Evolutionary conservation across 78 protist species (phyloP), one percentile per base, ranked within the genome.

Genomic region (Tieghemostelium lacteum): DNA sequence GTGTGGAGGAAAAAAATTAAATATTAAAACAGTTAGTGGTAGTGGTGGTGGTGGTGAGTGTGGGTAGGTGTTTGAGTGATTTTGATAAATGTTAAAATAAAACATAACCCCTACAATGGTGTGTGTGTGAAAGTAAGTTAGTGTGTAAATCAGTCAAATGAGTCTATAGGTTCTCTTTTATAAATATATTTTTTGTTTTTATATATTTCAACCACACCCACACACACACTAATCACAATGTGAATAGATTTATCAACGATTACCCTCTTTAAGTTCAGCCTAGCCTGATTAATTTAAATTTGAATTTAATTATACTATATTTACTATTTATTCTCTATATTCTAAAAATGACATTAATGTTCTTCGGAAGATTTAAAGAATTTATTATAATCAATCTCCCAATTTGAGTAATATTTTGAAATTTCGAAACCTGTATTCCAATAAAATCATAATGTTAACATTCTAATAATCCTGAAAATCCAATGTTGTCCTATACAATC

Each of bases 381-480:
- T 49, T 42, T 29, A 28, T 29, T 16, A 69, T 69, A 69, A 49
- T 69, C 75, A 31, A 69, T 69, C 29, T 69, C 61, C 49, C 28
- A 36, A 69, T 69, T 69, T 69, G 75, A 69, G 49, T 69, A 69
- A 29, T 69, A 69, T 69, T 69, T 69, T 69, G 75, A 61, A 49
- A 69, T 49, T 45, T 69, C 61, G 14, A 69, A 69, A 19, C n/a
- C 75, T 69, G 29, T 19, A 61, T 5, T 3, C 7, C 16, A 4
- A 65, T 28, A 65, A 65, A 8, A 10, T 6, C 52, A 45, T 10
- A 45, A 45, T 6, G 6, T 6, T 45, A 14, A 45, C n/a, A 45
- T 45, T 14, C 6, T 45, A 10, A 45, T 45, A 14, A 14, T 45
- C n/a, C 10, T 14, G 52, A 45, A 45, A 14, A 45, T 45, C 10